Conservation (phyloP, 345 rosid genomes). For the Populus alba region DNA sequence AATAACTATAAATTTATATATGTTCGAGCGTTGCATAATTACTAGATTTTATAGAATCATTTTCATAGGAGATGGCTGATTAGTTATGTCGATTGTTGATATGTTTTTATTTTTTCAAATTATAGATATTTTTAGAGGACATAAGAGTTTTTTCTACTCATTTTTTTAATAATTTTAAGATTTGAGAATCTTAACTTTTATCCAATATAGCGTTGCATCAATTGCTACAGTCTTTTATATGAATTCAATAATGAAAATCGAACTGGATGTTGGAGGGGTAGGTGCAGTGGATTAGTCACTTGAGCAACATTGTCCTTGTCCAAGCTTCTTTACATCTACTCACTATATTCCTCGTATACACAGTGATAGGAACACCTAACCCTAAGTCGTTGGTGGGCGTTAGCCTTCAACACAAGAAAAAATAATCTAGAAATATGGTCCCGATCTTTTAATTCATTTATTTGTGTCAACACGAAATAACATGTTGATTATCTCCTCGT, state of each 20-base stretch:
- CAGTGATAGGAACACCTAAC: too few species aligned
- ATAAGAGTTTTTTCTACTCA: too few species aligned
- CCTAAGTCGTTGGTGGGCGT: not conserved
- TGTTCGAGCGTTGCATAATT: too few species aligned
- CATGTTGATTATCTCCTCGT: not conserved
- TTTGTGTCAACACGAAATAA: not conserved
- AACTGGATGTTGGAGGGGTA: not conserved
- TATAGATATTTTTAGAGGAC: too few species aligned
- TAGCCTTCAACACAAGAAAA: not conserved
- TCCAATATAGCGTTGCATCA: too few species aligned
- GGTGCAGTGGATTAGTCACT: constrained; percentile 1
- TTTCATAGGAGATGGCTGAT: too few species aligned
- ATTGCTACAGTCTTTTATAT: not conserved
- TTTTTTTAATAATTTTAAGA: too few species aligned
- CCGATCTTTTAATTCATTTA: not conserved
- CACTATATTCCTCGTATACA: not conserved
- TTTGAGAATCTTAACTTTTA: too few species aligned
- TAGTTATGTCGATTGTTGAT: too few species aligned
- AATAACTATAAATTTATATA: too few species aligned
- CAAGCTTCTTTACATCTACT: not conserved
- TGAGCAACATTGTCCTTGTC: not conserved
- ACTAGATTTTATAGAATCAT: too few species aligned
- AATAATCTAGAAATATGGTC: not conserved
- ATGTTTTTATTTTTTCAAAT: too few species aligned
- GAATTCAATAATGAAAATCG: not conserved